Conservation (phyloP, 805 yeast genomes). For the Schizosaccharomyces lindneri region DNA sequence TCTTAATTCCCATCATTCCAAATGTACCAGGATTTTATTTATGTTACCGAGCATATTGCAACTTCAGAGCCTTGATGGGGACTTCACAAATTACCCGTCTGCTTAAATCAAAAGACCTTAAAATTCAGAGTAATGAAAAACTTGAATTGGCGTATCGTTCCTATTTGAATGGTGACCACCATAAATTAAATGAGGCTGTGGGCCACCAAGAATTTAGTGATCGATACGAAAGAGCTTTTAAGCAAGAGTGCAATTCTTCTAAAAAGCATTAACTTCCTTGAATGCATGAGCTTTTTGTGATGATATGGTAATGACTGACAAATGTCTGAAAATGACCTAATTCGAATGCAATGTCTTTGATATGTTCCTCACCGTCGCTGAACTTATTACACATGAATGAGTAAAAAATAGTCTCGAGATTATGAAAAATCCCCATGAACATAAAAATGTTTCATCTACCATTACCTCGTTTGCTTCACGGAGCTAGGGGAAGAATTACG, state of each 20-base stretch:
- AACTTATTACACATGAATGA: no score
- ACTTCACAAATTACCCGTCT: background rate
- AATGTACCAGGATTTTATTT: slow-evolving; percentile 1
- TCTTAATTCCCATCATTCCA: background rate
- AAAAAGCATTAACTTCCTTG: no score
- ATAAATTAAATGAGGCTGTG: background rate
- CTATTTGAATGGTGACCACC: background rate
- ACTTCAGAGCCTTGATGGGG: background rate
- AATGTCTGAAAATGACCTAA: no score
- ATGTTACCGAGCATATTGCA: background rate
- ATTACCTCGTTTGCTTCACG: no score
- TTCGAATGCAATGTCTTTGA: no score
- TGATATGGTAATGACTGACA: no score
- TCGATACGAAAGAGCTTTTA: background rate
- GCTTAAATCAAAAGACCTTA: background rate
- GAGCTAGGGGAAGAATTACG: no score
- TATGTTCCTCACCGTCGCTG: no score
- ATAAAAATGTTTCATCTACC: no score
- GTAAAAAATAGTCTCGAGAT: no score
- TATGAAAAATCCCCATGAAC: no score
- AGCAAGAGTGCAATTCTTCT: background rate
- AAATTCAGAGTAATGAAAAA: background rate
- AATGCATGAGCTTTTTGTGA: no score
- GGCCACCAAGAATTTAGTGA: background rate
- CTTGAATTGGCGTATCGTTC: background rate